Percentiles rank a stretch among this genome's conserved stretches.
Conservation (phyloP, 208 protist genomes). For the Trypanosoma rangeli region DNA sequence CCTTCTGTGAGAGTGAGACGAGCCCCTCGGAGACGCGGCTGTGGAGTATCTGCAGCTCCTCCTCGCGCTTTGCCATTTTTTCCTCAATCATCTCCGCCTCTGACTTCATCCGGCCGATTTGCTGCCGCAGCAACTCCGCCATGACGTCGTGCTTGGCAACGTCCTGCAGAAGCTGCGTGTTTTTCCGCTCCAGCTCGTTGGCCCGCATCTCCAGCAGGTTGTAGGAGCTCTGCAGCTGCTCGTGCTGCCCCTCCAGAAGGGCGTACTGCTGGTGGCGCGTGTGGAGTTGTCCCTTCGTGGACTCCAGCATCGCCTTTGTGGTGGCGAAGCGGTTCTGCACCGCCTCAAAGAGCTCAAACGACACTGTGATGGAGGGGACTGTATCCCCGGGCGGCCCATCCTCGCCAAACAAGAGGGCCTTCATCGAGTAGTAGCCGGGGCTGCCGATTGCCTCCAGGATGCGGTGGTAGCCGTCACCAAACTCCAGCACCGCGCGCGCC, state of each 20-base stretch:
- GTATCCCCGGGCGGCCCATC: conserved; percentile 55
- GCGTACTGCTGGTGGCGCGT: conserved; percentile 72
- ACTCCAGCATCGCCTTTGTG: conserved; percentile 72
- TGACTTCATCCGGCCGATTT: conserved; percentile 44
- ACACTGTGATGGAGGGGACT: conserved; percentile 68
- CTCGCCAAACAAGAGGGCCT: conserved; percentile 46
- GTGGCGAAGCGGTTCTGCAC: conserved; percentile 78
- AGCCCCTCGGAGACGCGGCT: conserved; percentile 72
- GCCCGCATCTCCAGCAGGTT: conserved; percentile 46
- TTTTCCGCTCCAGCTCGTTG: conserved; percentile 61
- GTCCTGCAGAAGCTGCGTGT: conserved; percentile 64
- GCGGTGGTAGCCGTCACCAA: conserved; percentile 57
- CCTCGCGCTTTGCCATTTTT: conserved; percentile 56
- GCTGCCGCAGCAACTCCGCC: conserved; percentile 68
- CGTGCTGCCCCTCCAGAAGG: conserved; percentile 44
- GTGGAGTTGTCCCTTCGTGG: conserved; percentile 63
- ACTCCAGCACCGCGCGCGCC: conserved; percentile 12
- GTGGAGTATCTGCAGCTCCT: conserved; percentile 65
- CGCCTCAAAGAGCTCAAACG: conserved; percentile 87
- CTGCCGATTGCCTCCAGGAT: conserved; percentile 63
- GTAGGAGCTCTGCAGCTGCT: conserved; percentile 49
- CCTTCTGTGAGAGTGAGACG: conserved; percentile 75
- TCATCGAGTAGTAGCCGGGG: conserved; percentile 71
- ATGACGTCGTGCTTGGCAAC: conserved; percentile 68
- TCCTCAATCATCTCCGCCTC: conserved; percentile 58